Conservation (phyloP, 106 monocot species). For the Acorus calamus region DNA sequence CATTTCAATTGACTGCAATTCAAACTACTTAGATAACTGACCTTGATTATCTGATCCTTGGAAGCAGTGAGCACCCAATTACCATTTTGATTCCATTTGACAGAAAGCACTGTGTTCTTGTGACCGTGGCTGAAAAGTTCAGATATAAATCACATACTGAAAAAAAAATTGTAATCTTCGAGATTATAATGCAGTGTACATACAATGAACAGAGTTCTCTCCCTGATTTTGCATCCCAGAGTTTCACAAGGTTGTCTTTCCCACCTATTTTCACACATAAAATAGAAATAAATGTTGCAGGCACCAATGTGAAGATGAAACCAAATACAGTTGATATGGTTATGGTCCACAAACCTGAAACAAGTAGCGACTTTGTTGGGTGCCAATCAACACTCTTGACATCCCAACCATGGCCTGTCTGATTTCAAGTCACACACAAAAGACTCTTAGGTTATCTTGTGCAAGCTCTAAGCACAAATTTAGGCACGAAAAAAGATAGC, state of each 20-base stretch:
- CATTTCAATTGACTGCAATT: too few species aligned
- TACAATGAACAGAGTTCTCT: constrained; percentile 89
- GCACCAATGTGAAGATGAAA: background rate
- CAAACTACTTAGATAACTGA: background rate
- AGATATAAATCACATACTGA: background rate
- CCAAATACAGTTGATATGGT: background rate
- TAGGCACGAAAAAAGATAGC: too few species aligned
- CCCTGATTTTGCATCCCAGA: constrained; percentile 97
- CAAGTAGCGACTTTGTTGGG: constrained; percentile 84
- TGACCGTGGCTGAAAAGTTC: constrained; percentile 82
- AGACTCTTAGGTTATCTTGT: constrained; percentile 29
- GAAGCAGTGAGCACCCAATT: constrained; percentile 95
- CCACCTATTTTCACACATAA: constrained; percentile 48
- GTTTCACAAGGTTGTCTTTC: constrained; percentile 96
- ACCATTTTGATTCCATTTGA: constrained; percentile 99
- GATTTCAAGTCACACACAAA: constrained; percentile 44
- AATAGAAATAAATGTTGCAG: background rate
- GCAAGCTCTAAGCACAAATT: constrained; percentile 9
- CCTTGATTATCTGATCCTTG: constrained; percentile 98
- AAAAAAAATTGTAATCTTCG: background rate
- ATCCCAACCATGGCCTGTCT: constrained; percentile 99
- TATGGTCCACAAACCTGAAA: constrained; percentile 51
- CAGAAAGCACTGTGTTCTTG: constrained; percentile 93
- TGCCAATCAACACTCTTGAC: constrained; percentile 99
- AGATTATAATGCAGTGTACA: constrained; percentile 3